These are phyloP conservation scores for Krasilnikovozyma curviuscula DNA, from an alignment of 768 basidiomycete genomes.

Conservation along the genomic window DNA sequence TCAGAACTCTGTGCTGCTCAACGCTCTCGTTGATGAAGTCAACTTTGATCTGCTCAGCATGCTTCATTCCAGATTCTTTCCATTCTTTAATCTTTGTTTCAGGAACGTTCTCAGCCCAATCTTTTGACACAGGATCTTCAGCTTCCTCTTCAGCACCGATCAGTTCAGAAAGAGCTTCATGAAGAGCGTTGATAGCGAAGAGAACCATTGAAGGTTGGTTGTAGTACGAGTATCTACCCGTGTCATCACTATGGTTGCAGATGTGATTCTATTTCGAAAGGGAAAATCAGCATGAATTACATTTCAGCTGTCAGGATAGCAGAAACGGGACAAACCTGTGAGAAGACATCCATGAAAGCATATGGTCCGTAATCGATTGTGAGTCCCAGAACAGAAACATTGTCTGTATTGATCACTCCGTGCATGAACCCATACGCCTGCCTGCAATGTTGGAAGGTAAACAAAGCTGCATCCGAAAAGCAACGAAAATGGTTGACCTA, in stretches of 20 bases:
- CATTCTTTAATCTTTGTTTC: slow-evolving; percentile 43
- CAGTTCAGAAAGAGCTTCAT: slow-evolving; percentile 60
- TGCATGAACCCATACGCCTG: slow-evolving; percentile 60
- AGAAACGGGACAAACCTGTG: too few relatives aligned
- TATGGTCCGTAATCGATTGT: slow-evolving; percentile 52
- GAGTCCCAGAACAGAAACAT: slow-evolving; percentile 30
- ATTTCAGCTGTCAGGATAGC: too few relatives aligned
- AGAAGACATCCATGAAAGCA: slow-evolving; percentile 87
- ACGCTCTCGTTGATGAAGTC: slow-evolving; percentile 42
- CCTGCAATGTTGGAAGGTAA: slow-evolving; percentile 13
- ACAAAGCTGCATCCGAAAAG: neutral
- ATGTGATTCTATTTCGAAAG: slow-evolving; percentile 63
- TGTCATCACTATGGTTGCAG: slow-evolving; percentile 34
- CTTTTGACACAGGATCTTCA: slow-evolving; percentile 28
- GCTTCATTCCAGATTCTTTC: slow-evolving; percentile 38
- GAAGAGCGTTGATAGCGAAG: slow-evolving; percentile 54
- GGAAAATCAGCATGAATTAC: too few relatives aligned
- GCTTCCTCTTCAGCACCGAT: slow-evolving; percentile 59
- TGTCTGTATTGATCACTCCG: slow-evolving; percentile 60
- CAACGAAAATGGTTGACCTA: slow-evolving; percentile 33
- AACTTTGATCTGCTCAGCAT: slow-evolving; percentile 41
- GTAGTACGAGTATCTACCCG: slow-evolving; percentile 6
- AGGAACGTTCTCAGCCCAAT: slow-evolving; percentile 44
- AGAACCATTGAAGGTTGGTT: slow-evolving; percentile 31
- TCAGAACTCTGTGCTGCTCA: slow-evolving; percentile 43